phyloP scores from a whole-genome alignment of 305 asterid species.

The Fraxinus greggii region DNA sequence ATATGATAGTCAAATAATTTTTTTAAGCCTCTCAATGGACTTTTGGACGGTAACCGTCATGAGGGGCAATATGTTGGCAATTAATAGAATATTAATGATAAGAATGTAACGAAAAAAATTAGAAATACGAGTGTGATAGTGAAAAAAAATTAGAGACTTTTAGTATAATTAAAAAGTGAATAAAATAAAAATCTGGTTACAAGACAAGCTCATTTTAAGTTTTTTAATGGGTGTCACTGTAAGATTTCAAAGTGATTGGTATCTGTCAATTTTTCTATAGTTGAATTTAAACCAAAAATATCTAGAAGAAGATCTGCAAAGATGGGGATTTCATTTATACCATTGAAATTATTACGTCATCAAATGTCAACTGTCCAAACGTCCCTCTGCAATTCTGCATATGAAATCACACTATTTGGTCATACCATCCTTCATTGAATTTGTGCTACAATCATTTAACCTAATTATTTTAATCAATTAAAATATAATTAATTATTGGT shows the following conservation, averaged over 20 bases:
- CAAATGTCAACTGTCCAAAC: slow-evolving; percentile 27
- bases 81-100: no score
- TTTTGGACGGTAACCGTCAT: not conserved
- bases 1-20: not conserved
- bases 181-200: no score
- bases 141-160: no score
- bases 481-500: not conserved
- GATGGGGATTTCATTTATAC: not conserved
- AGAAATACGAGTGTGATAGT: not conserved
- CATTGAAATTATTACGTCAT: slow-evolving; percentile 12
- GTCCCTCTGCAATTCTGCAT: slow-evolving; percentile 30
- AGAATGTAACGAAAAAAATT: no score
- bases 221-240: not conserved
- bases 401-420: slow-evolving; percentile 7
- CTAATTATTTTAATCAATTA: not conserved
- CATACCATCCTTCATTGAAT: not conserved
- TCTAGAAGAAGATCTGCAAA: not conserved
- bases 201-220: not conserved
- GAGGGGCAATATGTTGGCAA: not conserved
- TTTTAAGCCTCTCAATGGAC: no score
- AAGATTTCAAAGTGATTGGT: not conserved
- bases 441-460: not conserved
- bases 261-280: not conserved
- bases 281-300: not conserved
- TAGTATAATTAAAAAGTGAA: no score